Percentiles rank a stretch among this genome's conserved stretches.
Evolutionary conservation across 2,329 filamentous ascomycete species (phyloP).

Genomic region (Lecanicillium sp.): DNA sequence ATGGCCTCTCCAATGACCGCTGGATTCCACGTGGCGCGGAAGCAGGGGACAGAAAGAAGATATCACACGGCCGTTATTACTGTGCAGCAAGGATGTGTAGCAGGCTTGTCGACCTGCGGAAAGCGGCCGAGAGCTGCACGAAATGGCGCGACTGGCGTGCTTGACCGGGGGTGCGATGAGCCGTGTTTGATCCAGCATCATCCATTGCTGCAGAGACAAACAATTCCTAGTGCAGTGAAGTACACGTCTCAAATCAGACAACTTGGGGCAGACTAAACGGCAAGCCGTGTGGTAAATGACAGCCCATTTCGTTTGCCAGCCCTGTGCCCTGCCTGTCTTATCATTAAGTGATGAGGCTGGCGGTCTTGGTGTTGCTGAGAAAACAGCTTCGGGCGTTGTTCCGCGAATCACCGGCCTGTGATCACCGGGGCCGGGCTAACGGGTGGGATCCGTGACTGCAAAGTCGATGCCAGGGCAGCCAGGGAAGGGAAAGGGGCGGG

Average conservation of each 20-base stretch:
- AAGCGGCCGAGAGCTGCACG: neutral
- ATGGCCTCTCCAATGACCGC: neutral
- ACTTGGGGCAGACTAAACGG: no score
- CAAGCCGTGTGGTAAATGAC: no score
- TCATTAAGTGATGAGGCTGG: neutral
- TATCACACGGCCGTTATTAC: neutral
- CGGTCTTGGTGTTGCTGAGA: neutral
- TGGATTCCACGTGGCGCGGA: neutral
- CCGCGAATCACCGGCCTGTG: conserved; percentile 6
- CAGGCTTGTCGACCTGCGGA: neutral
- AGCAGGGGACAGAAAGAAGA: neutral
- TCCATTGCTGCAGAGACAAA: no score
- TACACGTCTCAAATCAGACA: no score
- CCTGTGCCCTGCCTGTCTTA: neutral
- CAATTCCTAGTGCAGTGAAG: no score
- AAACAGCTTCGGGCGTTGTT: neutral
- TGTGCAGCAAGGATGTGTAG: neutral
- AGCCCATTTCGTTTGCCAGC: no score
- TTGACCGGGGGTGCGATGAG: no score
- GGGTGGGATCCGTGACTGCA: neutral
- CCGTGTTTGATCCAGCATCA: no score
- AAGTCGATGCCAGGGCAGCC: neutral
- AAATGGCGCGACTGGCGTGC: no score
- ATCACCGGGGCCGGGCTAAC: conserved; percentile 3
- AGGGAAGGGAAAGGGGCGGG: neutral